phyloP scores from a whole-genome alignment of 768 basidiomycete genomes.

The Pisolithus sp. region DNA sequence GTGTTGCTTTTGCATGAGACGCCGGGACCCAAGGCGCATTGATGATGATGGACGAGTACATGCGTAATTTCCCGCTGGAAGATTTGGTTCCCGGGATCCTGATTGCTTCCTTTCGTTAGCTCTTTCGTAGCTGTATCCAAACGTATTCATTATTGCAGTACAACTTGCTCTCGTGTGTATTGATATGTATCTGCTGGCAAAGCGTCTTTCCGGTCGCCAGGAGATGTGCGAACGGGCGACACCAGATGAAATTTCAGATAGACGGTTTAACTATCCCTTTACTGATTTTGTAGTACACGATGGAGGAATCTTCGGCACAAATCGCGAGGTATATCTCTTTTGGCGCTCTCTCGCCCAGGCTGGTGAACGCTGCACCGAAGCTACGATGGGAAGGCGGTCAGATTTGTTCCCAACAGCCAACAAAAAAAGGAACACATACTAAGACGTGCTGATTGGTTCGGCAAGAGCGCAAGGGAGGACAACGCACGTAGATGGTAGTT shows the following conservation, averaged over 20 bases:
- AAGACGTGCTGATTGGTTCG: conserved; percentile 57
- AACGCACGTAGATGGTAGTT: conserved; percentile 25
- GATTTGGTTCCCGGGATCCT: too few species aligned
- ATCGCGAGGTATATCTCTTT: conserved; percentile 62
- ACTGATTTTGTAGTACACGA: conserved; percentile 80
- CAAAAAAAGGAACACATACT: conserved; percentile 34
- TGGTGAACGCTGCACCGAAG: conserved; percentile 51
- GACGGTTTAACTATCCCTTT: conserved; percentile 71
- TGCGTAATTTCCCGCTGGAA: too few species aligned
- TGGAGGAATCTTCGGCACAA: conserved; percentile 70
- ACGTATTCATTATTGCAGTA: background rate
- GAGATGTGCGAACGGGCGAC: too few species aligned
- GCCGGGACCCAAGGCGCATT: conserved; percentile 34
- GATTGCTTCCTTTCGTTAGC: too few species aligned
- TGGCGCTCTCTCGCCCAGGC: conserved; percentile 31
- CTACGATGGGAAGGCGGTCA: conserved; percentile 26
- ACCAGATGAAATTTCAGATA: conserved; percentile 28
- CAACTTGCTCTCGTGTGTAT: background rate
- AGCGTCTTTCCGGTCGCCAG: too few species aligned
- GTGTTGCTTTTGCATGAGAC: conserved; percentile 54
- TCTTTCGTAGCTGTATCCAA: background rate
- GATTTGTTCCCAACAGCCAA: too few species aligned
- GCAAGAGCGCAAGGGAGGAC: conserved; percentile 66
- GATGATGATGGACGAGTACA: background rate
- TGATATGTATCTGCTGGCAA: too few species aligned